Evolutionary conservation across 2,329 filamentous ascomycete genomes (phyloP).

Genomic region (Stagonosporopsis vannaccii): DNA sequence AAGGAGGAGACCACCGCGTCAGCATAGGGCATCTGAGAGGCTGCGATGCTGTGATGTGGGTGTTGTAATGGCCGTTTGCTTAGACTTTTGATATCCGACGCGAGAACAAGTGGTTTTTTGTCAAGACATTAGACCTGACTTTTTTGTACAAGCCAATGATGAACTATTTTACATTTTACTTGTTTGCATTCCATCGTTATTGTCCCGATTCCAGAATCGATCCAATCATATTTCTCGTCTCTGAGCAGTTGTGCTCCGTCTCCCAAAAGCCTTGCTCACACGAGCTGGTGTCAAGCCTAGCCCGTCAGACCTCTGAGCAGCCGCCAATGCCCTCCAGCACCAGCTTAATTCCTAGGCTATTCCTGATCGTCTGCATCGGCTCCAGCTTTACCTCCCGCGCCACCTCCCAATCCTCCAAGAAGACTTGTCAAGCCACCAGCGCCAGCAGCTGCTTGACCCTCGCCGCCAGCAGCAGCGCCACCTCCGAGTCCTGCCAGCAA

Average conservation of each 20-base stretch:
- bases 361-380: not conserved
- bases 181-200: not conserved
- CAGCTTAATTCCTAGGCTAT: not conserved
- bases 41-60: slow-evolving; percentile 13
- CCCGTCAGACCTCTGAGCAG: slow-evolving; percentile 2
- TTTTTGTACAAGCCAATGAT: slow-evolving; percentile 7
- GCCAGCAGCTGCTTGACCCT: not conserved
- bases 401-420: not conserved
- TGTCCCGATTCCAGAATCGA: slow-evolving; percentile 15
- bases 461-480: not conserved
- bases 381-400: not conserved
- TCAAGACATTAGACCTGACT: not conserved
- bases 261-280: too few relatives aligned
- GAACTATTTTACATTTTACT: not conserved
- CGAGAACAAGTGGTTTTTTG: not conserved
- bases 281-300: not conserved
- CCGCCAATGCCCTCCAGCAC: not conserved
- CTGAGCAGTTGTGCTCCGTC: not conserved
- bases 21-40: too few relatives aligned
- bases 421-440: not conserved
- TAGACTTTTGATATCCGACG: slow-evolving; percentile 28
- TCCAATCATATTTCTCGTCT: not conserved
- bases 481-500: not conserved
- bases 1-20: slow-evolving; percentile 40
- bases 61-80: slow-evolving; percentile 18